Percentiles rank a stretch among this genome's conserved stretches.
These are phyloP conservation scores for Penicillium nordicum DNA, from an alignment of 2,329 filamentous ascomycete genomes.

Conservation along the genomic window DNA sequence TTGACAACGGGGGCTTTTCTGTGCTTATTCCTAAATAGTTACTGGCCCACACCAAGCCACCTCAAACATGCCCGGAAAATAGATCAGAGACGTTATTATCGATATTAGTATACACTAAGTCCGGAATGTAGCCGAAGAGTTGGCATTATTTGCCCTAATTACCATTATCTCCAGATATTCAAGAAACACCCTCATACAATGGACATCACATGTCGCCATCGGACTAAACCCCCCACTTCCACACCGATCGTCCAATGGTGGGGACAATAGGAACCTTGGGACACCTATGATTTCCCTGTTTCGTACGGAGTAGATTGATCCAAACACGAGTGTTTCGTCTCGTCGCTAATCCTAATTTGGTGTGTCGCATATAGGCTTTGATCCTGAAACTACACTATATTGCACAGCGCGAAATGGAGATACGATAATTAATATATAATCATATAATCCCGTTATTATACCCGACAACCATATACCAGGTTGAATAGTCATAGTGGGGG, in stretches of 20 bases:
- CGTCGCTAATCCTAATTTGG: not conserved
- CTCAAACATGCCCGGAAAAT: not conserved
- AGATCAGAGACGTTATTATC: not conserved
- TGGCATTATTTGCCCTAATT: not conserved
- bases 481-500: not conserved
- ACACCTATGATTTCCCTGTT: not conserved
- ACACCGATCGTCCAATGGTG: constrained; percentile 6
- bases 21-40: not conserved
- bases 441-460: not conserved
- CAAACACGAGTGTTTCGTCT: not conserved
- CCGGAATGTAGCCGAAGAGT: not conserved
- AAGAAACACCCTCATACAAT: not conserved
- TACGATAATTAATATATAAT: not conserved
- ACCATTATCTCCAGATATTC: not conserved
- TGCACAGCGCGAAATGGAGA: not conserved
- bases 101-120: not conserved
- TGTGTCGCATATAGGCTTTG: not conserved
- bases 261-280: not conserved
- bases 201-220: not conserved
- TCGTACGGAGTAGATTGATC: no score
- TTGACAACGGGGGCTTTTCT: not conserved
- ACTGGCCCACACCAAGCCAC: not conserved
- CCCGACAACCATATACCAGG: not conserved
- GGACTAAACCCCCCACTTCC: not conserved
- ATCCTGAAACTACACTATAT: constrained; percentile 2